Conservation (phyloP, 1,284 basidiomycete genomes). For the Taiwanofungus camphoratus region DNA sequence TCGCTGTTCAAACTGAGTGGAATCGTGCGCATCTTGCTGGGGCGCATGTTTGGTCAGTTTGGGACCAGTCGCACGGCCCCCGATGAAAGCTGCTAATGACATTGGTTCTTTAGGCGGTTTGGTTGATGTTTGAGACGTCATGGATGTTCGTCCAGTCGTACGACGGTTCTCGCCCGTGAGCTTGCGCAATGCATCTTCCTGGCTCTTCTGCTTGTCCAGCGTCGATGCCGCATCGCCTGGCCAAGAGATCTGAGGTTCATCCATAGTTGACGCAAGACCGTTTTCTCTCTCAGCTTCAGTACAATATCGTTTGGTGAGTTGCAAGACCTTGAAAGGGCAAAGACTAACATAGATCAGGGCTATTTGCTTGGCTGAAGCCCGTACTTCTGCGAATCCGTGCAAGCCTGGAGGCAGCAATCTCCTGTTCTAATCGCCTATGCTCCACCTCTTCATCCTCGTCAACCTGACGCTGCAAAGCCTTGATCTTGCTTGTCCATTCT, state of each 20-base stretch:
- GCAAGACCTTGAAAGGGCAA: background rate
- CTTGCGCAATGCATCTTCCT: constrained; percentile 42
- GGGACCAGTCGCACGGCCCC: constrained; percentile 66
- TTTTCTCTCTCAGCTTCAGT: constrained; percentile 19
- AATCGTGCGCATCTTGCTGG: constrained; percentile 61
- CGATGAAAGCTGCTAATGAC: constrained; percentile 74
- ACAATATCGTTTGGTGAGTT: background rate
- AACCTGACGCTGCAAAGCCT: constrained; percentile 70
- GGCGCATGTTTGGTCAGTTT: constrained; percentile 64
- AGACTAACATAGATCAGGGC: constrained; percentile 41
- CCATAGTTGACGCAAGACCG: constrained; percentile 19
- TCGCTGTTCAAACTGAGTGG: constrained; percentile 61
- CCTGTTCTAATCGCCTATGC: constrained; percentile 65
- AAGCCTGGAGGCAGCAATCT: constrained; percentile 65
- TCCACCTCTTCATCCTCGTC: constrained; percentile 75
- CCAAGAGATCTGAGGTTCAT: constrained; percentile 16
- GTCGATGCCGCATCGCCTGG: constrained; percentile 27
- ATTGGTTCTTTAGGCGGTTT: constrained; percentile 36
- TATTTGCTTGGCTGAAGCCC: constrained; percentile 36
- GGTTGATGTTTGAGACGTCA: constrained; percentile 8
- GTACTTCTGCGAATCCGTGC: constrained; percentile 59
- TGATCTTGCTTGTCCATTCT: constrained; percentile 76
- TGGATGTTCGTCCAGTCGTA: constrained; percentile 10
- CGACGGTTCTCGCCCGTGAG: constrained; percentile 24
- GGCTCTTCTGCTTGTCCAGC: constrained; percentile 35